These are phyloP conservation scores for Aureobasidium sp. DNA, from an alignment of 2,329 filamentous ascomycete species.

Conservation along the genomic window DNA sequence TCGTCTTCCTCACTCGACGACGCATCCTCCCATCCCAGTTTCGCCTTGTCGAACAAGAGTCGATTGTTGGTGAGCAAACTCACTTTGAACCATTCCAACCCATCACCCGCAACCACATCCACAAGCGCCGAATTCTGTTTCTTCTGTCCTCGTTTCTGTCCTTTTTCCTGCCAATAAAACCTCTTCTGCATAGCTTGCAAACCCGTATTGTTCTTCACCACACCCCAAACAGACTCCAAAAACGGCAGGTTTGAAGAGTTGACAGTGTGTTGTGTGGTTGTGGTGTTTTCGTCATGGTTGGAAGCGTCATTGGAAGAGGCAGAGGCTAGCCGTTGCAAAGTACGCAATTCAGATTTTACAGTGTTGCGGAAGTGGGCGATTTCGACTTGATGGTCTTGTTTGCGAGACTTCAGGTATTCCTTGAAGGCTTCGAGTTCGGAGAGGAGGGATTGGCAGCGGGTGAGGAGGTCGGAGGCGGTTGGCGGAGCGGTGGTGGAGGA, in stretches of 20 bases:
- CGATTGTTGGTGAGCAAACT: slow-evolving; percentile 56
- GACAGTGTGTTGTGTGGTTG: slow-evolving; percentile 41
- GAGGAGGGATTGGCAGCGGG: slow-evolving; percentile 29
- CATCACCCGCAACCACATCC: slow-evolving; percentile 56
- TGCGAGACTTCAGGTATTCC: slow-evolving; percentile 23
- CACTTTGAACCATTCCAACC: slow-evolving; percentile 59
- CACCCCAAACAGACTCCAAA: slow-evolving; percentile 54
- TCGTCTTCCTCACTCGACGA: slow-evolving; percentile 37
- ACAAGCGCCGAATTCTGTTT: slow-evolving; percentile 47
- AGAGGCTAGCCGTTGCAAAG: slow-evolving; percentile 22
- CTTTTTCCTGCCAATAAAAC: slow-evolving; percentile 37
- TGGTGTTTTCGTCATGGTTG: not conserved
- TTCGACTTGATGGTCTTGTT: slow-evolving; percentile 28
- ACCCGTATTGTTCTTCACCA: slow-evolving; percentile 48
- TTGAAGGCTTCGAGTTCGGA: slow-evolving; percentile 35
- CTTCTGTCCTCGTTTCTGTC: slow-evolving; percentile 15
- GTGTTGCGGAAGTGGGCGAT: slow-evolving; percentile 25
- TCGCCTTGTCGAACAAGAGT: slow-evolving; percentile 59
- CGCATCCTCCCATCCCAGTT: slow-evolving; percentile 54
- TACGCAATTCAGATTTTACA: slow-evolving; percentile 26
- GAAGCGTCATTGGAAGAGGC: not conserved
- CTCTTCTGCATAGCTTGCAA: slow-evolving; percentile 50
- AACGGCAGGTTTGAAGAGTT: slow-evolving; percentile 59
- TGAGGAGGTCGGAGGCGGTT: slow-evolving; percentile 22
- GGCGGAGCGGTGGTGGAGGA: not conserved